Evolutionary conservation across 768 basidiomycete species (phyloP).

Genomic region (Heimioporus sp.): DNA sequence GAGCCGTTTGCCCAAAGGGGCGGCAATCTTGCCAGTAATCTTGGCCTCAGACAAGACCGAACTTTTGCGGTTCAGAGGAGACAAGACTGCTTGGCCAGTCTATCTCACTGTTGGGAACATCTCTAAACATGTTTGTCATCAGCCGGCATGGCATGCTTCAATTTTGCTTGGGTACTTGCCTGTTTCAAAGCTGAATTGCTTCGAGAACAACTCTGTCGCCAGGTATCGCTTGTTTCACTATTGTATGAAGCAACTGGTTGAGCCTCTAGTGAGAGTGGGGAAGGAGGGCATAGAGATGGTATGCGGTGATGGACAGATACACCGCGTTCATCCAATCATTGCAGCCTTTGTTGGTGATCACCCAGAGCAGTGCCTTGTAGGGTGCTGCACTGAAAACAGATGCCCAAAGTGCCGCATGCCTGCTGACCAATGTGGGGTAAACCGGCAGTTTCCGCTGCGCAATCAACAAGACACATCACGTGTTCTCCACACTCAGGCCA

Average conservation of each 20-base stretch:
- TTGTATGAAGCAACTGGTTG: not conserved
- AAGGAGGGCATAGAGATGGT: not conserved
- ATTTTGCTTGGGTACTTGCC: constrained; percentile 1
- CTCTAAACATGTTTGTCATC: not conserved
- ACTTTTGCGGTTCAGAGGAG: not conserved
- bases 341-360: not conserved
- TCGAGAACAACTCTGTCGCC: not conserved
- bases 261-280: not conserved
- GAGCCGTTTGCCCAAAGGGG: not conserved
- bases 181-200: not conserved
- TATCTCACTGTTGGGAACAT: constrained; percentile 1
- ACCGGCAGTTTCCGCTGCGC: no score
- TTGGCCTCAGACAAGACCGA: constrained; percentile 1
- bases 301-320: not conserved
- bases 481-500: no score
- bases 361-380: not conserved
- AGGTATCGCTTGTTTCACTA: not conserved
- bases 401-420: no score
- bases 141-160: not conserved
- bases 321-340: not conserved
- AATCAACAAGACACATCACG: no score
- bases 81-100: constrained; percentile 2
- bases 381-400: no score
- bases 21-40: not conserved
- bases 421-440: no score